phyloP scores from a whole-genome alignment of 257 asterid genomes.

The Knoxia roxburghii region DNA sequence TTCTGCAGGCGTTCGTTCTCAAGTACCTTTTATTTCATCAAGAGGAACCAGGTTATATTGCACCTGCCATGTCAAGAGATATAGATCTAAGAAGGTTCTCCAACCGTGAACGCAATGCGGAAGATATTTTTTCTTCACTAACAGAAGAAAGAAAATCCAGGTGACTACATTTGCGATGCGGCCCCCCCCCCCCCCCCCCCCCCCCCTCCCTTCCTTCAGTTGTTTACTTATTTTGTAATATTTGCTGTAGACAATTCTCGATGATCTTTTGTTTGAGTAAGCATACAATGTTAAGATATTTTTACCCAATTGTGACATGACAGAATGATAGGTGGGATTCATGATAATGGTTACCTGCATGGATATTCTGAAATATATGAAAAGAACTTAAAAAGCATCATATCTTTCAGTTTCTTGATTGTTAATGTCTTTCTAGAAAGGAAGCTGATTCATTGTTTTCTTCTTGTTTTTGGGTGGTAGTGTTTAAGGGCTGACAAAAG shows the following conservation, averaged over 20 bases:
- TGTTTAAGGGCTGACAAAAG: too few species aligned
- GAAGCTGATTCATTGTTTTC: background rate
- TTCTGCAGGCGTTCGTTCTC: constrained; percentile 92
- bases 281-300: background rate
- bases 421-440: background rate
- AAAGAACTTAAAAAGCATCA: background rate
- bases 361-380: background rate
- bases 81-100: constrained; percentile 32
- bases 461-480: too few species aligned
- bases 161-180: too few species aligned
- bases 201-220: too few species aligned
- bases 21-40: constrained; percentile 67
- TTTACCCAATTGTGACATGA: background rate
- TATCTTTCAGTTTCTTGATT: background rate
- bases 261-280: background rate
- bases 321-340: too few species aligned
- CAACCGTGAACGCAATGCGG: constrained; percentile 43
- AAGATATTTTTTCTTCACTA: constrained; percentile 60
- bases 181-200: too few species aligned
- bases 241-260: background rate
- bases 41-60: constrained; percentile 42
- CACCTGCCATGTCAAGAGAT: constrained; percentile 26
- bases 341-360: background rate
- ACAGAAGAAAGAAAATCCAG: constrained; percentile 73
- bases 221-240: background rate